Conservation (phyloP, 225 moss, liverwort and hornwort genomes). For the Asterella californica region DNA sequence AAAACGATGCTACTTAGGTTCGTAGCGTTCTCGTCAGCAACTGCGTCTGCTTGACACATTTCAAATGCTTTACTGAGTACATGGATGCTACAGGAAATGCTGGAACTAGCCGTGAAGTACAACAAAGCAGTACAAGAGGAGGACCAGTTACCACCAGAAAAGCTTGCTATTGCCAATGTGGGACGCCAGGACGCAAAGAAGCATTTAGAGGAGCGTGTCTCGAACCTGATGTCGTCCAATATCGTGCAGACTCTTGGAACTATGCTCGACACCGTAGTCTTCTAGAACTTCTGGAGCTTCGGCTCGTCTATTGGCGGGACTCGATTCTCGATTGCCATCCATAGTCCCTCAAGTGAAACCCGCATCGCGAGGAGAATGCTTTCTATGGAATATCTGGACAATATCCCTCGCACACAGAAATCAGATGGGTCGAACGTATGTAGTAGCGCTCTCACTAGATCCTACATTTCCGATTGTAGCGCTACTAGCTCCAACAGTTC, state of each 20-base stretch:
- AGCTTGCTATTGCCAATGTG: conserved; percentile 89
- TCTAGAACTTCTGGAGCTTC: conserved; percentile 60
- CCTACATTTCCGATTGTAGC: no score
- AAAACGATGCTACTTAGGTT: not conserved
- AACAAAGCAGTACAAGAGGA: conserved; percentile 98
- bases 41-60: no score
- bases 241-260: conserved; percentile 97
- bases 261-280: conserved; percentile 98
- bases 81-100: conserved; percentile 62
- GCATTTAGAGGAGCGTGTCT: conserved; percentile 91
- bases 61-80: no score
- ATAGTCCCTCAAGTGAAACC: no score
- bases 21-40: no score
- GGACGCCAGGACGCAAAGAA: conserved; percentile 99
- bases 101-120: conserved; percentile 82
- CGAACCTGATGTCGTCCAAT: conserved; percentile 94
- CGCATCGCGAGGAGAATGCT: no score
- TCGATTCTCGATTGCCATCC: not conserved
- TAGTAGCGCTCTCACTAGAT: no score
- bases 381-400: no score
- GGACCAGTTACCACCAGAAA: conserved; percentile 86
- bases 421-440: no score
- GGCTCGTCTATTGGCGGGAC: not conserved
- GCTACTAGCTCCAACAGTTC: no score
- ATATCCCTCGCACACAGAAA: no score